These are phyloP conservation scores for Chloris gayana DNA, from an alignment of 176 grass and related monocot genomes.

Conservation along the genomic window DNA sequence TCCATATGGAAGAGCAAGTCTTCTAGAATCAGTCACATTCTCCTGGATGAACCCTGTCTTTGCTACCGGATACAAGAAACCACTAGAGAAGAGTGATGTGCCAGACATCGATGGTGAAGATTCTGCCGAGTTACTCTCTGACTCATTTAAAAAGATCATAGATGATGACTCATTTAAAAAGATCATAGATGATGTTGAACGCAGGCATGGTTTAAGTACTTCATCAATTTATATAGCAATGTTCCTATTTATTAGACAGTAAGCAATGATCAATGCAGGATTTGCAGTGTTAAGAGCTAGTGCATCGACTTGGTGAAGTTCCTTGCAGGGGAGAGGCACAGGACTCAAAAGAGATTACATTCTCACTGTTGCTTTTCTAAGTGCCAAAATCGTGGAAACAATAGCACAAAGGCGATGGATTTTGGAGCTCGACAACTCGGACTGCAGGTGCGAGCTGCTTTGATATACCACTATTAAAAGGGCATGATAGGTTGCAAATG, in stretches of 20 bases:
- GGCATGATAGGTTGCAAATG: too few relatives aligned
- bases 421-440: slow-evolving; percentile 84
- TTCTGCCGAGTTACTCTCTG: slow-evolving; percentile 56
- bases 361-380: slow-evolving; percentile 66
- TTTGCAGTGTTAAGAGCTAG: slow-evolving; percentile 80
- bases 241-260: slow-evolving; percentile 69
- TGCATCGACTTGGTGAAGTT: slow-evolving; percentile 81
- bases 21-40: slow-evolving; percentile 79
- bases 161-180: too few relatives aligned
- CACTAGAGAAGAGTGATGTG: slow-evolving; percentile 81
- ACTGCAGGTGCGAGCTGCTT: slow-evolving; percentile 71
- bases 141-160: slow-evolving; percentile 69
- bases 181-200: too few relatives aligned
- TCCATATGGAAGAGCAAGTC: slow-evolving; percentile 64
- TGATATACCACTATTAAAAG: slow-evolving; percentile 91
- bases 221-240: slow-evolving; percentile 79
- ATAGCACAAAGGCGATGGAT: slow-evolving; percentile 79
- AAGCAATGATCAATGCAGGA: slow-evolving; percentile 77
- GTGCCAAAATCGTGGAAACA: slow-evolving; percentile 89
- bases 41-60: slow-evolving; percentile 95
- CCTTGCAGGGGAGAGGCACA: slow-evolving; percentile 70
- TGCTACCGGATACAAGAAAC: slow-evolving; percentile 72
- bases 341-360: slow-evolving; percentile 76
- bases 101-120: slow-evolving; percentile 80
- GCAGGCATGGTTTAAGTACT: slow-evolving; percentile 60